Base-by-base conservation (phyloP, 148 eudicot species). In the Fagopyrum esculentum region DNA sequence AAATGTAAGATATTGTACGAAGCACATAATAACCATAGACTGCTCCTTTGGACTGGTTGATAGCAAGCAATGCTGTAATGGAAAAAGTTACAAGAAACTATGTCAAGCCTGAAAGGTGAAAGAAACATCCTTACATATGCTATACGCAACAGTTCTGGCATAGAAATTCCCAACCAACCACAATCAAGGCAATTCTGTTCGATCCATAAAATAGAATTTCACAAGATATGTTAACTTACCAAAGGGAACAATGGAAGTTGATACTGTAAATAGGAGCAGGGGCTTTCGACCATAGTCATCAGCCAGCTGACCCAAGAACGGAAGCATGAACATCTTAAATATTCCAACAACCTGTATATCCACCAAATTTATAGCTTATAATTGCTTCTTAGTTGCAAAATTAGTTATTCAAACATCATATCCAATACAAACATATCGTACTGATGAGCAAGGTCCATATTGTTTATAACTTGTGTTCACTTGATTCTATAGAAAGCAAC, bases 281-380 rank as follows among this genome's bases (percentile, higher is more conserved):
- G 96, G 98, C 78, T 90, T 93, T 73, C 98, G 93, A 70, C 98
- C 98, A 74, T 86, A 86, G 71, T 93, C 98, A 82, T 93, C 98
- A 43, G 98, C 79, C 75, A 93, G 93, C 81, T 93, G 98, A 49
- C 98, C 98, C 80, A 93, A 78, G 72, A 93, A 73, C 56, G 98
- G 98, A 82, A 93, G 90, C 74, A 90, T 81, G 73, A 93, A 82
- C 98, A 93, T 93, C 86, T 93, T 89, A 80, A 90, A 93, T 52
- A 93, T 80, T 70, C 98, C 98, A 64, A 90, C 93, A 47, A 93
- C 85, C 98, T 93, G 81, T 43, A 66, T 40, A 26, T 35, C 40
- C 22, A 56, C 45, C 71, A 66, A 11, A 35, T 66, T 43, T 4
- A 43, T 40, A 66, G 47, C 7, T 66, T 13, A 66, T 13, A 66